Evolutionary conservation across 2,329 filamentous ascomycete genomes (phyloP), one percentile per base, ranked within the genome.

Genomic region (Aspergillus puulaauensis): DNA sequence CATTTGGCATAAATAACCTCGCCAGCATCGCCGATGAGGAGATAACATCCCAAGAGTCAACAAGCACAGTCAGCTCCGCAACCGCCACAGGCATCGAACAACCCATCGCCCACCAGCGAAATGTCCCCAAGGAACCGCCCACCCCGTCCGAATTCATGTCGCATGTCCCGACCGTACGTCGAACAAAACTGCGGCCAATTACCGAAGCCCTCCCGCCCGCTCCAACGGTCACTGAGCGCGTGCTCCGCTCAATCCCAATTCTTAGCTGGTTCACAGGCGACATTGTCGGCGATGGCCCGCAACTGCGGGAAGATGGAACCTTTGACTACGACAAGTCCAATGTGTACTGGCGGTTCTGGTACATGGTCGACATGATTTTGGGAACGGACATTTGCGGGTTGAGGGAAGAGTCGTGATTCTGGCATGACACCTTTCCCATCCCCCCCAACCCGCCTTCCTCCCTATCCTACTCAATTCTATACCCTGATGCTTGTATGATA

Each of bases 151-250:
- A 79, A 56, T 79, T 74, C 65, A 80, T 79, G 76, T 74, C 84
- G 37, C 80, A 81, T 57, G 89, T 91, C 66, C 88, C 87, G 3
- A 85, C 83, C 1, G 89, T 89, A 33, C 84, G 86, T 51, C 83
- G 83, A 59, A 84, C 83, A 33, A 83, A 81, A 66, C 81, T 92
- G 41, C 82, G 89, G 37, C 86, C 89, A 1, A 83, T 88, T 47
- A 84, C 89, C 60, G 85, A 90, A 73, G 89, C 89, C 8, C 80
- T 91, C 27, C 82, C 88, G 14, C 89, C 88, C 3, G 86, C 89
- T 64, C 85, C 85, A 49, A 87, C 86, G 3, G 80, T 85, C 55
- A 77, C 82, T 37, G 86, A 90, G 73, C 82, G 86, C 52, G 70
- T 90, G 19, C 74, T 90, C 54, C 82, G 83, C 63, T 83, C 82